phyloP scores from a whole-genome alignment of 148 eudicot species.

The Oxyria digyna region DNA sequence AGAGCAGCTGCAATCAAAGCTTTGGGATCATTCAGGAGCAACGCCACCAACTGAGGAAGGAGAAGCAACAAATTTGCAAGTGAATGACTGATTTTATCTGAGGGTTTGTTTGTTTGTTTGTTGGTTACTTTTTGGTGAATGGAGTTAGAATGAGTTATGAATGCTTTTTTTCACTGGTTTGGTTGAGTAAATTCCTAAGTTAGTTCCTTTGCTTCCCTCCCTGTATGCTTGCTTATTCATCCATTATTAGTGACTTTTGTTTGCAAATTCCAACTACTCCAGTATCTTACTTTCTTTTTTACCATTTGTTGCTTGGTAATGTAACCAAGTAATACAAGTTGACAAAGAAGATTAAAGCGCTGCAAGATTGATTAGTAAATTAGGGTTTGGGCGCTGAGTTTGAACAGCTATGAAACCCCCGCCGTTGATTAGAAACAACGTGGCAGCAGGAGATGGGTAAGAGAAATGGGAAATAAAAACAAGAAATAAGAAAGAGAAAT shows the following conservation, averaged over 20 bases:
- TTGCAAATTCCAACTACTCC: background rate
- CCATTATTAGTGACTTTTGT: conserved; percentile 3
- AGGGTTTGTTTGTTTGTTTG: too few relatives aligned
- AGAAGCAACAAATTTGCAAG: too few relatives aligned
- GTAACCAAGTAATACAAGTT: too few relatives aligned
- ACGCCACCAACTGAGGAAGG: conserved; percentile 45
- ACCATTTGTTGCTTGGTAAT: background rate
- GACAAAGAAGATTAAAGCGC: too few relatives aligned
- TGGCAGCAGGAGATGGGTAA: background rate
- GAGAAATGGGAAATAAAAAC: background rate
- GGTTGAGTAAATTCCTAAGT: conserved; percentile 5
- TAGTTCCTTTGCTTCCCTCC: too few relatives aligned
- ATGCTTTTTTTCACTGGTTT: background rate
- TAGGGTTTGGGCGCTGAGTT: background rate
- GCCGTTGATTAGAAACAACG: background rate
- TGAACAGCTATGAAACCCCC: background rate
- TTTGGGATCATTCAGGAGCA: conserved; percentile 89
- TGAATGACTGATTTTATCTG: background rate
- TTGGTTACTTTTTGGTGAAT: background rate
- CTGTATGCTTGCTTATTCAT: background rate
- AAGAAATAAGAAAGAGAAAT: background rate
- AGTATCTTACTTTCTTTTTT: background rate
- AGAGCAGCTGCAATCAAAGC: conserved; percentile 87
- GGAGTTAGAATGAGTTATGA: background rate
- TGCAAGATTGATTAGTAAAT: background rate